Percentiles rank a stretch among this genome's conserved stretches.
Conservation (phyloP, 345 rosid species). For the Aegle marmelos region DNA sequence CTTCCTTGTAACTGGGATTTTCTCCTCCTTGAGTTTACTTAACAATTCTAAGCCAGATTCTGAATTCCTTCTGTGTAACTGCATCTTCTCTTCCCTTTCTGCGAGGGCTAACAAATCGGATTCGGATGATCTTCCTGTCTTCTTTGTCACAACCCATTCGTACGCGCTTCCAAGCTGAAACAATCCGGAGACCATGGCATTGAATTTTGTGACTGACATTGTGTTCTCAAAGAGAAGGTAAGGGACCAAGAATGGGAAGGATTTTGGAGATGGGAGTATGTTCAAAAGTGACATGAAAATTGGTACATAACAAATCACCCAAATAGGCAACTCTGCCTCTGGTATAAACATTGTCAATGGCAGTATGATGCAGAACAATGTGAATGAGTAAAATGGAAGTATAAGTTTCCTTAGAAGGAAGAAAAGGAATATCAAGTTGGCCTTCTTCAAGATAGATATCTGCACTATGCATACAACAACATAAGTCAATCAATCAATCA, state of each 20-base stretch:
- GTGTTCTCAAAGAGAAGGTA: constrained; percentile 90
- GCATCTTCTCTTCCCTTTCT: constrained; percentile 65
- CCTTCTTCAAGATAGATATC: constrained; percentile 72
- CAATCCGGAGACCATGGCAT: constrained; percentile 88
- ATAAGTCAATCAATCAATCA: neutral
- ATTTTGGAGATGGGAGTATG: constrained; percentile 78
- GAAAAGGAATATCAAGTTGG: constrained; percentile 78
- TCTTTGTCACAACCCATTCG: constrained; percentile 89
- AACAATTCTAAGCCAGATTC: constrained; percentile 70
- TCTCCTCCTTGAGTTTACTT: constrained; percentile 53
- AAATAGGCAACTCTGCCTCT: constrained; percentile 78
- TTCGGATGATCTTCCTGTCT: constrained; percentile 83
- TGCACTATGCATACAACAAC: constrained; percentile 26
- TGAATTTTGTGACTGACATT: constrained; percentile 92
- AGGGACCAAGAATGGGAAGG: constrained; percentile 86
- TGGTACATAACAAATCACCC: constrained; percentile 87
- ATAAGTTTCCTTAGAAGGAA: constrained; percentile 83
- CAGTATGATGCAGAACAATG: constrained; percentile 82
- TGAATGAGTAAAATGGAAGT: constrained; percentile 91
- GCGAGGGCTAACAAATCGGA: constrained; percentile 73
- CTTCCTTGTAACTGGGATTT: constrained; percentile 35
- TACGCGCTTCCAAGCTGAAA: constrained; percentile 91
- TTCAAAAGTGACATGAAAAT: constrained; percentile 76
- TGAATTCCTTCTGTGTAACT: constrained; percentile 56
- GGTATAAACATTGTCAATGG: constrained; percentile 93